Base-by-base conservation (phyloP, 1,284 basidiomycete genomes). In the Macrocybe sp. region DNA sequence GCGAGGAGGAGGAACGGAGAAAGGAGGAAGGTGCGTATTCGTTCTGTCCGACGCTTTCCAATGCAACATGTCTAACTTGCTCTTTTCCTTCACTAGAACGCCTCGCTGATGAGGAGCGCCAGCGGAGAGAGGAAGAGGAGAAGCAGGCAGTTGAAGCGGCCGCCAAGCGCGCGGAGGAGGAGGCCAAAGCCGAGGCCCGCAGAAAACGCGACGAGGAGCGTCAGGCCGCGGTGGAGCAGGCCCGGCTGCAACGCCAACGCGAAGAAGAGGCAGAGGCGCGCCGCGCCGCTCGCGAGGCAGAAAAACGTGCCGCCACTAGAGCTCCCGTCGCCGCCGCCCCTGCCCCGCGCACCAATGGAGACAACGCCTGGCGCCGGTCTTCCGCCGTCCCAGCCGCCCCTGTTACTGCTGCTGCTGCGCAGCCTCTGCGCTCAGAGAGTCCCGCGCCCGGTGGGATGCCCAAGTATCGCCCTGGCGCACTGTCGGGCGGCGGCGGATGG, bases 231-330 rank as follows among this genome's bases (percentile, higher is more conserved):
- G 40, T 63, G 14, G 87, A 91, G 56, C 65, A 75, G 35, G 80
- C 78, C 2, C 76, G 76, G 14, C 66, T 74, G 41, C 88, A 85
- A 59, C 68, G 64, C n/a, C 78, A 85, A 60, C 79, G 87, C 51
- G 92, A 93, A 61, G 88, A 89, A 46, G 92, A 93, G 59, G 90
- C 89, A 0, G 76, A 81, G 58, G 75, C 75, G 10, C 78, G 80
- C 49, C 37, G 60, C 53, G 56, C 57, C 57, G 63, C 67, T 6
- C 64, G 70, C 52, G 61, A 62, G 33, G 51, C 63, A 22, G 67
- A 66, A 49, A 64, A 67, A 41, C 60, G 60, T 37, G 55, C 57
- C 48, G 62, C 59, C 44, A 55, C 44, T 6, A 62, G 58, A 44
- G 58, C 59, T 46, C 63, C 60, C 33, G 37, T 58, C 48, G 62